Conservation (phyloP, 768 basidiomycete species). For the Boletus vinaceobasis region DNA sequence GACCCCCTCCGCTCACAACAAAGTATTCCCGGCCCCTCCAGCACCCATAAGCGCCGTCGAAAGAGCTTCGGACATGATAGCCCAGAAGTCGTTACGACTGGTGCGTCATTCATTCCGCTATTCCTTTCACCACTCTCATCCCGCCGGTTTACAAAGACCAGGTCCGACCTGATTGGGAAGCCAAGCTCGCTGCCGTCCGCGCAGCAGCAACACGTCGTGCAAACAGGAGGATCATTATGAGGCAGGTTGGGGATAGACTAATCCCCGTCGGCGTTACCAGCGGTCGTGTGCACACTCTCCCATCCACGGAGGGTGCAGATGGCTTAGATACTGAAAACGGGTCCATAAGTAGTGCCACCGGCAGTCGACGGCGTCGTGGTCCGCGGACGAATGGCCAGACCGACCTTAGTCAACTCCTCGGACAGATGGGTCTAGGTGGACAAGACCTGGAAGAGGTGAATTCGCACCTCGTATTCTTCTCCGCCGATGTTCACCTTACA, state of each 20-base stretch:
- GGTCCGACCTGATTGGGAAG: conserved; percentile 98
- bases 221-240: conserved; percentile 95
- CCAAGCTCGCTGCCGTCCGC: conserved; percentile 88
- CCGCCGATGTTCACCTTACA: conserved; percentile 10
- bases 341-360: conserved; percentile 33
- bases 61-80: conserved; percentile 87
- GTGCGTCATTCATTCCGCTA: conserved; percentile 40
- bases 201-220: conserved; percentile 96
- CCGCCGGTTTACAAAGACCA: conserved; percentile 56
- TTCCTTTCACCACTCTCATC: conserved; percentile 10
- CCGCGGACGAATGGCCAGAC: conserved; percentile 47
- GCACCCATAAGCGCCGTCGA: conserved; percentile 68
- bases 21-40: conserved; percentile 35
- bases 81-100: conserved; percentile 88
- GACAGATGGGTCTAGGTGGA: conserved; percentile 67
- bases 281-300: conserved; percentile 70
- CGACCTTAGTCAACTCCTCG: conserved; percentile 61
- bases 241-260: conserved; percentile 95
- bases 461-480: conserved; percentile 22
- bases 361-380: conserved; percentile 59
- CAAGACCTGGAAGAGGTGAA: conserved; percentile 91
- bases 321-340: conserved; percentile 39
- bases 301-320: conserved; percentile 51
- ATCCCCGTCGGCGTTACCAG: conserved; percentile 97
- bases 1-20: conserved; percentile 51